Evolutionary conservation across 306 rosid genomes (phyloP), one percentile per base, ranked within the genome.

Genomic region (apple (Malus domestica)): DNA sequence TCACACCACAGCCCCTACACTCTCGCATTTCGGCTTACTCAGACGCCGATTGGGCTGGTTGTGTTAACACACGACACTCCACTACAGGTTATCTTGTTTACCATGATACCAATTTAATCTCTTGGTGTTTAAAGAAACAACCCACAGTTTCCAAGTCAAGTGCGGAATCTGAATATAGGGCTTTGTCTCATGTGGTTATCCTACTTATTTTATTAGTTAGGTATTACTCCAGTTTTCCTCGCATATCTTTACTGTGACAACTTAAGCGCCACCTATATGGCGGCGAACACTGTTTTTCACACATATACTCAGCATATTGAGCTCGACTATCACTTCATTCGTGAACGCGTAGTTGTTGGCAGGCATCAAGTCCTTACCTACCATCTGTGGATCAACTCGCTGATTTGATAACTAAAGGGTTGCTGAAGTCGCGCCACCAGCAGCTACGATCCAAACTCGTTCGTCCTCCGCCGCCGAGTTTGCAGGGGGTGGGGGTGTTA

Each of bases 371-470:
- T 66, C 19, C 27, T 8, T 66, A 6, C 10, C 1, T 66, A 9
- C 49, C 70, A 2, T 66, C 3, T 8, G 5, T 3, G 0, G 7
- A 33, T 20, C 27, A 66, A 18, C 23, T 4, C 8, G 70, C 27
- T 0, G 15, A 35, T 20, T 4, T 66, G 0, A 1, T 32, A 6
- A 66, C 70, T 1, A 66, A 35, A 4, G 49, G 49, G 2, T 27
- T 33, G 1, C 5, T 3, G 4, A 29, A 18, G 5, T 2, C 8
- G 0, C 44, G 5, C 3, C 6, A 15, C 35, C 1, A 0, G 0
- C 25, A 32, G 18, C 27, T 66, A 1, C 5, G 14, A 1, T 3
- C 13, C 49, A 35, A 33, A 32, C 49, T 35, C 10, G 70, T 35
- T 5, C 14, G 6, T 66, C 29, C 29, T 27, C 29, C 29, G 29